These are phyloP conservation scores for Cadophora sp. DNA, from an alignment of 2,329 filamentous ascomycete genomes.

Conservation along the genomic window DNA sequence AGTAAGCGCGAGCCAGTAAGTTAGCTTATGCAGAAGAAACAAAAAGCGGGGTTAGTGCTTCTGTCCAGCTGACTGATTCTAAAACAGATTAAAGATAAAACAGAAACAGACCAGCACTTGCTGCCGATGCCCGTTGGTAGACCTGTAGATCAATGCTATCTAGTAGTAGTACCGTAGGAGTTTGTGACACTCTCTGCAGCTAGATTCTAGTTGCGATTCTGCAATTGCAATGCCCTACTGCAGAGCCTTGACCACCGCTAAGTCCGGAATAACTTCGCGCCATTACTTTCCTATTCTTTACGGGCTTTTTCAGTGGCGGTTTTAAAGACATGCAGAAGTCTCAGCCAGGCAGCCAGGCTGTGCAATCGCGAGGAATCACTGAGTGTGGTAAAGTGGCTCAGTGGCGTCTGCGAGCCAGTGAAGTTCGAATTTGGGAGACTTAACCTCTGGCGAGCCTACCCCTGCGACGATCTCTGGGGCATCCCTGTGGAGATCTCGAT, in stretches of 20 bases:
- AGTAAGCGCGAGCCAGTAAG: neutral
- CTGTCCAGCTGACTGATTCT: neutral
- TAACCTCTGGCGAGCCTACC: neutral
- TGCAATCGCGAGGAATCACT: neutral
- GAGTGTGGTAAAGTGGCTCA: neutral
- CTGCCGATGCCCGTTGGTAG: neutral
- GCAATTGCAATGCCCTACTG: neutral
- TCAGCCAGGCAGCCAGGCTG: neutral
- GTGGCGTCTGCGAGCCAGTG: neutral
- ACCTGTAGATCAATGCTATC: neutral
- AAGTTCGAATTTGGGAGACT: neutral
- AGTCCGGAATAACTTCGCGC: neutral
- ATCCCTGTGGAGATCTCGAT: constrained; percentile 13
- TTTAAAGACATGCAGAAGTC: neutral
- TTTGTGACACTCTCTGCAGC: neutral
- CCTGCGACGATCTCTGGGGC: constrained; percentile 1
- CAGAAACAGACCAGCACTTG: neutral
- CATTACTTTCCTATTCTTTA: neutral
- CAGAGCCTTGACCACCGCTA: neutral
- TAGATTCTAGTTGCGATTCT: neutral
- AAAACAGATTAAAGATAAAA: neutral
- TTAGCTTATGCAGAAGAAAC: neutral
- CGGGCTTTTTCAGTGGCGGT: no score
- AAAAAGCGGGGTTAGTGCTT: constrained; percentile 9
- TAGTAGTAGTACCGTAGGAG: neutral